Evolutionary conservation across 1,139 yeast species (phyloP), one percentile per base, ranked within the genome.

Genomic region (Saccharomyces hybrid): DNA sequence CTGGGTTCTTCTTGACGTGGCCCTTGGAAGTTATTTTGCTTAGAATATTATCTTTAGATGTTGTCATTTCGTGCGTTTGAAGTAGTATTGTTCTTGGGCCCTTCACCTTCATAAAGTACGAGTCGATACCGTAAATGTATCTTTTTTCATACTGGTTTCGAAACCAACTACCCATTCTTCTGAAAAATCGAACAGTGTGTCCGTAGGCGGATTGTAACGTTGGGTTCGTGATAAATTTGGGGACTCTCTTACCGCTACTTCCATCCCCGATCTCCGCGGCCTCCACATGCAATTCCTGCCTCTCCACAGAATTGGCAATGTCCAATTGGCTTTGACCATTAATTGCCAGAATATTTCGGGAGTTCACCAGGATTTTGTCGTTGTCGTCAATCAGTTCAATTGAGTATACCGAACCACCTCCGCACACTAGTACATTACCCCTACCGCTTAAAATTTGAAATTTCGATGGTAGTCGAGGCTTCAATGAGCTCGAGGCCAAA

Each of bases 71-170:
- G 19, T 38, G 44, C 11, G 54, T 67, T 56, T 69, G 72, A 4
- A 69, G 60, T 19, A 69, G 54, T 2, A 69, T 46, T 8, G 65
- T 60, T 59, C 73, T 63, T 48, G 72, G 73, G 2, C 73, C 73
- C 28, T 58, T 60, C 2, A 69, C 62, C 49, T 60, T 62, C 16
- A 67, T 52, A 42, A 61, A 67, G 24, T 58, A 60, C 21, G 59
- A 54, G 21, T 65, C 60, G 14, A 52, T 52, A 31, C 61, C 60
- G 38, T 48, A 54, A 49, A 52, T 55, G 32, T 54, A 47, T 19
- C 47, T 16, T 48, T 56, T 24, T 38, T 38, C 44, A 19, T 38
- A 38, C 5, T 38, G 44, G 44, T 38, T 38, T 11, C 44, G 44
- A 19, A 38, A 9, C 44, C 44, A 38, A 19, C 44, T 16, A 4